phyloP scores from a whole-genome alignment of 192 early-diverging fungal species.

The Umbelopsis sp. region DNA sequence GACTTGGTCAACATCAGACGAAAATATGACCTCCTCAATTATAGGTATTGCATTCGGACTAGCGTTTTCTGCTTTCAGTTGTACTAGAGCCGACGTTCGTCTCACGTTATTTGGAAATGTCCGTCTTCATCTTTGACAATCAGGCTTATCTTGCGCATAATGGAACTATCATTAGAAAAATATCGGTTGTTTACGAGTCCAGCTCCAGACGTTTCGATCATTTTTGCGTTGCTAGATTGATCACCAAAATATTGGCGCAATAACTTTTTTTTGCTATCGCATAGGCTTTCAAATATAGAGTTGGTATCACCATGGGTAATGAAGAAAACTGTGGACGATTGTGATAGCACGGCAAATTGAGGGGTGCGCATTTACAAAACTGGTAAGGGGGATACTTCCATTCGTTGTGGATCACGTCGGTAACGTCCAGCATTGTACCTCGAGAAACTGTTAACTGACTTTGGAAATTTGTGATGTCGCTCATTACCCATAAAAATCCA shows the following conservation, averaged over 20 bases:
- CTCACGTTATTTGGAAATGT: not conserved
- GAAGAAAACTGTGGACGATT: conserved; percentile 26
- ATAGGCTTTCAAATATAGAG: conserved; percentile 37
- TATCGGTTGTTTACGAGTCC: not conserved
- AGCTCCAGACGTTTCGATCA: not conserved
- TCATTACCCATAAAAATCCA: conserved; percentile 37
- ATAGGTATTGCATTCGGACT: not conserved
- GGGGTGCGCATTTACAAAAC: conserved; percentile 25
- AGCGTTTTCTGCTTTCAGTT: not conserved
- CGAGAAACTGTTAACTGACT: not conserved
- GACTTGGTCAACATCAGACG: not conserved
- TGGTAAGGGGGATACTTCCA: not conserved
- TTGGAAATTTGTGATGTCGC: not conserved
- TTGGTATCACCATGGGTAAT: conserved; percentile 31
- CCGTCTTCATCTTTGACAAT: not conserved
- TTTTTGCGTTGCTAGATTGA: conserved; percentile 25
- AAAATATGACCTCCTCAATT: conserved; percentile 28
- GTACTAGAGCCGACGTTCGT: conserved; percentile 12
- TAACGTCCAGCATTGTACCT: not conserved
- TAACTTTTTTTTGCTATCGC: conserved; percentile 24
- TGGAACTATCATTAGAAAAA: not conserved
- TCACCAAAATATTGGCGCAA: conserved; percentile 31
- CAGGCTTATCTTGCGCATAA: not conserved
- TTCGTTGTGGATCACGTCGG: not conserved
- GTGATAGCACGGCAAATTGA: conserved; percentile 36